Evolutionary conservation across 192 early-diverging fungal species (phyloP).

Genomic region (Ambispora gerdemannii): DNA sequence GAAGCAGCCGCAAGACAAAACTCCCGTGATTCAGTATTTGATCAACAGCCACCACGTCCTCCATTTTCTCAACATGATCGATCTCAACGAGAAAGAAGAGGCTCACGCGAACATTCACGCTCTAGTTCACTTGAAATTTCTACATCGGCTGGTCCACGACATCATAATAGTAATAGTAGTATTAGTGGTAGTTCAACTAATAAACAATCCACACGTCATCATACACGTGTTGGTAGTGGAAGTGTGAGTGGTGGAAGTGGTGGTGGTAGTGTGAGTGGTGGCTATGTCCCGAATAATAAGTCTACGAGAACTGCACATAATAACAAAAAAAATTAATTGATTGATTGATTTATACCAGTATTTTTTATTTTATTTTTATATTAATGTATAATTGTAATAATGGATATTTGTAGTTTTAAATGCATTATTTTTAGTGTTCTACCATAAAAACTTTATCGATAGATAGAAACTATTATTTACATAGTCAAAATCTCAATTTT

Average conservation of each 20-base stretch:
- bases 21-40: neutral
- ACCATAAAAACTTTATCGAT: too few relatives aligned
- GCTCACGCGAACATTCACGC: neutral
- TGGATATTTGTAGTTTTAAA: neutral
- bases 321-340: neutral
- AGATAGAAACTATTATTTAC: too few relatives aligned
- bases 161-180: neutral
- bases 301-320: neutral
- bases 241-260: neutral
- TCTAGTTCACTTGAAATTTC: neutral
- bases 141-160: neutral
- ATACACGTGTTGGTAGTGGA: neutral
- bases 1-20: neutral
- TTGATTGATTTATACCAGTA: too few relatives aligned
- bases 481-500: too few relatives aligned
- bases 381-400: neutral
- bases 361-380: too few relatives aligned
- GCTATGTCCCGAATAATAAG: neutral
- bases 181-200: neutral
- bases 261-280: neutral
- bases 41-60: neutral
- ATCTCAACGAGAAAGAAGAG: neutral
- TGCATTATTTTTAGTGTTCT: neutral
- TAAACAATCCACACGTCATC: neutral
- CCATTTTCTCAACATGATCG: neutral